These are phyloP conservation scores for Citrus trifoliata DNA, from an alignment of 345 rosid species.

Conservation along the genomic window DNA sequence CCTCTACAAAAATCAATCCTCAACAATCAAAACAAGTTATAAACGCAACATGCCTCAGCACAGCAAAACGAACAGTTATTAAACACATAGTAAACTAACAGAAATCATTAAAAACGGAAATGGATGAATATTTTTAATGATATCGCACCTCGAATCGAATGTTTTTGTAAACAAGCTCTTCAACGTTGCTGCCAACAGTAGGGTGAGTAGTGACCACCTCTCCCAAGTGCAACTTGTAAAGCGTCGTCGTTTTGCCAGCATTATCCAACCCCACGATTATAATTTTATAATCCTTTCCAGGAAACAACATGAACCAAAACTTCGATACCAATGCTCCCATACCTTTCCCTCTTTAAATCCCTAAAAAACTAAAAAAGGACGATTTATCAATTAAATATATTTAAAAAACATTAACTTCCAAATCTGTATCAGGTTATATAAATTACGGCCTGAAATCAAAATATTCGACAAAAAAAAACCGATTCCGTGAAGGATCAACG, in stretches of 20 bases:
- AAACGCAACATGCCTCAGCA: background rate
- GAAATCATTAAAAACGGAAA: background rate
- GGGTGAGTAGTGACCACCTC: constrained; percentile 98
- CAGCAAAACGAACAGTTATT: background rate
- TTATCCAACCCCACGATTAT: constrained; percentile 96
- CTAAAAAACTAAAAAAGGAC: background rate
- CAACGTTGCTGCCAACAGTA: constrained; percentile 93
- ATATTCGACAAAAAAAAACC: background rate
- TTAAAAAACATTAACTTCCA: background rate
- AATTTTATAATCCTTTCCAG: constrained; percentile 96
- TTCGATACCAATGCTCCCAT: constrained; percentile 88
- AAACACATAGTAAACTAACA: background rate
- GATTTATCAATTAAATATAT: background rate
- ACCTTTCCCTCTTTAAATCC: background rate
- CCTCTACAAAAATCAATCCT: background rate
- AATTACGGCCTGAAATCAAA: background rate
- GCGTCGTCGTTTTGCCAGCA: constrained; percentile 97
- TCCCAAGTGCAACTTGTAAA: constrained; percentile 88
- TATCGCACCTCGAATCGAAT: constrained; percentile 78
- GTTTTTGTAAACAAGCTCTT: constrained; percentile 94
- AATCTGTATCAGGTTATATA: background rate
- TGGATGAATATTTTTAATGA: no score
- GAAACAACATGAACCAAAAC: constrained; percentile 96
- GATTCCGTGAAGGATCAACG: background rate
- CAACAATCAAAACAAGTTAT: background rate